Evolutionary conservation across 2,329 filamentous ascomycete species (phyloP).

Genomic region (Metarhizium robertsii): DNA sequence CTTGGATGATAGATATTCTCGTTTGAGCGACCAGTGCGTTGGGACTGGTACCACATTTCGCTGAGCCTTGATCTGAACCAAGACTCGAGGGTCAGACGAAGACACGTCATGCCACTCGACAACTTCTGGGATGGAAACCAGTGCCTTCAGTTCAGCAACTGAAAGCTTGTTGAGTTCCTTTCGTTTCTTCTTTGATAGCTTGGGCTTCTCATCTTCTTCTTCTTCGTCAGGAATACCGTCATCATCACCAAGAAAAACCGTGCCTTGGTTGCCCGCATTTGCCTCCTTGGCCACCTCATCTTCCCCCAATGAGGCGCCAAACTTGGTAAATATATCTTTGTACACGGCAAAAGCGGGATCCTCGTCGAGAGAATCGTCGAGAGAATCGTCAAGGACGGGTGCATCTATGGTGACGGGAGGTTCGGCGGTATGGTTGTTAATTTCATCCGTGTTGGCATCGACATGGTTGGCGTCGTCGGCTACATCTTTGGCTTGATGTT

Average conservation of each 20-base stretch:
- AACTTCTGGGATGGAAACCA: slow-evolving; percentile 83
- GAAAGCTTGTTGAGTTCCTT: slow-evolving; percentile 89
- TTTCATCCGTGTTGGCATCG: not conserved
- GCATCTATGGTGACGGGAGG: slow-evolving; percentile 34
- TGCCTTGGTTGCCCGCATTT: slow-evolving; percentile 66
- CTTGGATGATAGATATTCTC: slow-evolving; percentile 95
- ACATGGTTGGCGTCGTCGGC: not conserved
- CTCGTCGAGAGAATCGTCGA: slow-evolving; percentile 50
- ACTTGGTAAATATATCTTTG: slow-evolving; percentile 73
- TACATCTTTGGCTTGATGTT: slow-evolving; percentile 20
- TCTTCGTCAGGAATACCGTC: slow-evolving; percentile 83
- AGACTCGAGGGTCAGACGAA: slow-evolving; percentile 75
- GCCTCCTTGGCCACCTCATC: slow-evolving; percentile 55
- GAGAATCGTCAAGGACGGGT: slow-evolving; percentile 50
- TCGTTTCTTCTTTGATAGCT: slow-evolving; percentile 87
- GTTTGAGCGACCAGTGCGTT: slow-evolving; percentile 87
- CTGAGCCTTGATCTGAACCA: slow-evolving; percentile 91
- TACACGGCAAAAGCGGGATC: slow-evolving; percentile 78
- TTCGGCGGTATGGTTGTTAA: slow-evolving; percentile 10
- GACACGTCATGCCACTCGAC: slow-evolving; percentile 97
- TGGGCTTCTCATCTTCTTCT: slow-evolving; percentile 51
- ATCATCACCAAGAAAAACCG: slow-evolving; percentile 75
- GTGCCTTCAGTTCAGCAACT: slow-evolving; percentile 87
- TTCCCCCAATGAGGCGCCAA: slow-evolving; percentile 56
- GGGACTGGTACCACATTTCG: slow-evolving; percentile 94